Conservation (phyloP, 1,139 yeast species). For the Magnusiomyces ingens region DNA sequence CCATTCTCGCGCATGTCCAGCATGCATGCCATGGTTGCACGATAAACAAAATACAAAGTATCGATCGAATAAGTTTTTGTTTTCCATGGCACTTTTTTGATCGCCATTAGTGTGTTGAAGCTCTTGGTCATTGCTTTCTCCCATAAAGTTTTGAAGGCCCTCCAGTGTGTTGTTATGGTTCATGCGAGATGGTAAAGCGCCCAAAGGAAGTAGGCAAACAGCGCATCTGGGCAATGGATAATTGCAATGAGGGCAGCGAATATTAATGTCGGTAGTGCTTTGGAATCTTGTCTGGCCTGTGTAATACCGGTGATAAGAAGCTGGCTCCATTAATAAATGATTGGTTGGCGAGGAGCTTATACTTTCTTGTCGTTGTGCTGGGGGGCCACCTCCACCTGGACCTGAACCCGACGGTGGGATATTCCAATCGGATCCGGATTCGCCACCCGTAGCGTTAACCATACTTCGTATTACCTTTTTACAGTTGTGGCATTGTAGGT, state of each 20-base stretch:
- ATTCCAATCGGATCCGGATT: not conserved
- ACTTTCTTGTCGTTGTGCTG: slow-evolving; percentile 1
- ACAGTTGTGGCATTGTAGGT: slow-evolving; percentile 74
- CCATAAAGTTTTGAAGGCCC: not conserved
- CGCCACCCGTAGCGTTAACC: slow-evolving; percentile 6
- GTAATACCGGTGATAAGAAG: too few relatives aligned
- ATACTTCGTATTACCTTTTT: slow-evolving; percentile 40
- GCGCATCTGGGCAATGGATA: slow-evolving; percentile 89
- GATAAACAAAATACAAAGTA: slow-evolving; percentile 88
- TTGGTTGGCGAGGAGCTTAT: slow-evolving; percentile 1
- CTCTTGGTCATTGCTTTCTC: not conserved
- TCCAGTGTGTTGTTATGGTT: slow-evolving; percentile 17
- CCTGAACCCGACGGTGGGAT: not conserved
- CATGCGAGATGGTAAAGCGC: slow-evolving; percentile 51
- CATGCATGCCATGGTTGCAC: slow-evolving; percentile 92
- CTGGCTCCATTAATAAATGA: not conserved
- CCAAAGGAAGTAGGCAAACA: slow-evolving; percentile 74
- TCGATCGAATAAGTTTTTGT: slow-evolving; percentile 24
- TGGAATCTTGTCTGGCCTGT: too few relatives aligned
- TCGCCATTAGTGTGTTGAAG: slow-evolving; percentile 11
- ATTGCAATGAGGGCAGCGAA: slow-evolving; percentile 74
- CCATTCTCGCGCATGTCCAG: slow-evolving; percentile 95
- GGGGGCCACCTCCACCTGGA: not conserved
- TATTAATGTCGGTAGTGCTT: slow-evolving; percentile 7
- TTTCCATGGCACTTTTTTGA: slow-evolving; percentile 13